Evolutionary conservation across 129 eudicot genomes (phyloP).

Genomic region (Smallanthus sonchifolius): DNA sequence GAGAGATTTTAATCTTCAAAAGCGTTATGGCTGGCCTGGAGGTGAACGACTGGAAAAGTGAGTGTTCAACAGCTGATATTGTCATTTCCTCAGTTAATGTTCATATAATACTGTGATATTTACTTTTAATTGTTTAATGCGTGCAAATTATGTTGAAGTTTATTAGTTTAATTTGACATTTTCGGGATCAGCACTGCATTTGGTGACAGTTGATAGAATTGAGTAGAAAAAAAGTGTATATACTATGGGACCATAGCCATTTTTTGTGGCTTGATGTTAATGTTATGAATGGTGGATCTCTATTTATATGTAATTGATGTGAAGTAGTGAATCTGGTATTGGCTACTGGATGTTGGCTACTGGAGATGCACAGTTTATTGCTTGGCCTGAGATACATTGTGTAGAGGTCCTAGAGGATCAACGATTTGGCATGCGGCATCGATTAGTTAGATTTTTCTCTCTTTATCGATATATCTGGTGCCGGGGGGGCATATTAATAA

Average conservation of each 20-base stretch:
- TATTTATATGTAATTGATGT: background rate
- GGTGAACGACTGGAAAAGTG: conserved; percentile 58
- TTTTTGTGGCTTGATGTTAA: background rate
- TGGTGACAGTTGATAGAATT: background rate
- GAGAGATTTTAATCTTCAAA: background rate
- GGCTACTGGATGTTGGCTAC: conserved; percentile 3
- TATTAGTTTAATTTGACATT: background rate
- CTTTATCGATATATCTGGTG: background rate
- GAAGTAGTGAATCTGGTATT: background rate
- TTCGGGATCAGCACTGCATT: background rate
- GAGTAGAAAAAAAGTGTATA: background rate
- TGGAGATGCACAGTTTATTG: background rate
- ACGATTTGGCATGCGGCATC: too few relatives aligned
- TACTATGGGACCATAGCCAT: background rate
- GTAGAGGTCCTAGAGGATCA: too few relatives aligned
- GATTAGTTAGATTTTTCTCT: too few relatives aligned
- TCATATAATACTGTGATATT: background rate
- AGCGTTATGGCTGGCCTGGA: conserved; percentile 36
- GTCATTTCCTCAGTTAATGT: background rate
- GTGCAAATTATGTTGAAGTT: background rate
- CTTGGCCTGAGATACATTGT: conserved; percentile 2
- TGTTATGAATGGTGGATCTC: background rate
- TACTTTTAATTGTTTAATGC: background rate
- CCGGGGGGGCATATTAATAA: too few relatives aligned
- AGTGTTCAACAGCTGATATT: background rate